Evolutionary conservation across 495 filamentous ascomycete genomes (phyloP).

Genomic region (Tetracladium marchalianum): DNA sequence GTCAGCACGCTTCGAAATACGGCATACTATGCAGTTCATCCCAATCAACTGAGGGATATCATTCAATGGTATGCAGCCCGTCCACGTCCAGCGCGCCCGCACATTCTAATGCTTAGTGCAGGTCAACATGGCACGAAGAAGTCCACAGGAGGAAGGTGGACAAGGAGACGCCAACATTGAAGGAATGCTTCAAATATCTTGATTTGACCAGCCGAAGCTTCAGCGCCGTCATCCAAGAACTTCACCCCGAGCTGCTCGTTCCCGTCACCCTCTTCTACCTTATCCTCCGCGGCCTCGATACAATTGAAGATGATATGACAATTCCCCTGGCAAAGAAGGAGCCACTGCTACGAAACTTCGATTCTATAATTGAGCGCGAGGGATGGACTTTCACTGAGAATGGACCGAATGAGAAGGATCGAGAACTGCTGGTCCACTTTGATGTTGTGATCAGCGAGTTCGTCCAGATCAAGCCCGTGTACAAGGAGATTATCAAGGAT

Average conservation of each 20-base stretch:
- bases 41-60: constrained; percentile 69
- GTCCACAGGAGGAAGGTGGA: constrained; percentile 71
- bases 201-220: constrained; percentile 89
- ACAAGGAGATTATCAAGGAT: constrained; percentile 82
- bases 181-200: constrained; percentile 76
- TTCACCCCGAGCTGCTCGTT: constrained; percentile 86
- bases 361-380: constrained; percentile 64
- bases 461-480: constrained; percentile 77
- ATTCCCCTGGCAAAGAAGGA: constrained; percentile 73
- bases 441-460: constrained; percentile 77
- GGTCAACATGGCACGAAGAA: constrained; percentile 94
- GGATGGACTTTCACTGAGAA: constrained; percentile 86
- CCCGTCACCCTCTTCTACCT: constrained; percentile 93
- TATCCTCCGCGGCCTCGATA: constrained; percentile 81
- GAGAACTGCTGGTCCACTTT: constrained; percentile 86
- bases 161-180: constrained; percentile 64
- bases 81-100: not conserved
- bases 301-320: constrained; percentile 98
- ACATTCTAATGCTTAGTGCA: constrained; percentile 25
- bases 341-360: constrained; percentile 73
- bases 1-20: constrained; percentile 36
- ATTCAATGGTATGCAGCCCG: constrained; percentile 68
- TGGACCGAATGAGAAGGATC: constrained; percentile 88
- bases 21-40: constrained; percentile 66
- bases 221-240: constrained; percentile 84